Base-by-base conservation (phyloP, 805 yeast species). In the Saccharomycodes ludwigii region DNA sequence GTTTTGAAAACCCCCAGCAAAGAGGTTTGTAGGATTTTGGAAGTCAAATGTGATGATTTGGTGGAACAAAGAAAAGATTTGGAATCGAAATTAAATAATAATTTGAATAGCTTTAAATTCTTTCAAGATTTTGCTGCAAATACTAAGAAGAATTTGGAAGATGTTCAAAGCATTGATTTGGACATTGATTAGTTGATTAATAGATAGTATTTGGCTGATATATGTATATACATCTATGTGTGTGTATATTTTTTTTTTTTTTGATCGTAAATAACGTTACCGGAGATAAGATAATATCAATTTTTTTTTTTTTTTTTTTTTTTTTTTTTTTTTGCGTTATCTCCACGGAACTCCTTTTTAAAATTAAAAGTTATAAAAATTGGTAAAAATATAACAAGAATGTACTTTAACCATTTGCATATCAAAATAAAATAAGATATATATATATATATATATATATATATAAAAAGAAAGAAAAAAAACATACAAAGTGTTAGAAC, bases 1-100 rank as follows among this genome's bases (percentile, higher is more conserved):
- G 95, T 91, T 2, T 62, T 91, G 44, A 72, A 70, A 46, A 76
- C 66, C 46, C 97, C 97, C 4, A 70, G 78, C 42, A 68, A 71
- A 27, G 28, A 32, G 19, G 28, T 28, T 16, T 24, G 21, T 3
- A 32, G 20, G 24, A 21, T 30, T 25, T 34, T 34, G 23, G 32
- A 34, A 17, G 39, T 52, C 9, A 50, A 46, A 31, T 44, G 54
- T 8, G 50, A 53, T 22, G 54, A 52, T 24, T 21, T 50, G 12
- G 38, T 47, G 2, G 31, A 53, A 18, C 50, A 51, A 30, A 42
- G 42, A 35, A 45, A 52, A 27, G 44, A 52, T 18, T 31, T 54
- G 23, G 56, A 52, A 29, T 35, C 30, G 21, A 41, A 42, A 23
- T 40, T 40, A 13, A 44, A 44, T 8, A 36, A 42, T 24, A 50